These are phyloP conservation scores for Citrus maxima DNA, from an alignment of 345 rosid species.

Conservation along the genomic window DNA sequence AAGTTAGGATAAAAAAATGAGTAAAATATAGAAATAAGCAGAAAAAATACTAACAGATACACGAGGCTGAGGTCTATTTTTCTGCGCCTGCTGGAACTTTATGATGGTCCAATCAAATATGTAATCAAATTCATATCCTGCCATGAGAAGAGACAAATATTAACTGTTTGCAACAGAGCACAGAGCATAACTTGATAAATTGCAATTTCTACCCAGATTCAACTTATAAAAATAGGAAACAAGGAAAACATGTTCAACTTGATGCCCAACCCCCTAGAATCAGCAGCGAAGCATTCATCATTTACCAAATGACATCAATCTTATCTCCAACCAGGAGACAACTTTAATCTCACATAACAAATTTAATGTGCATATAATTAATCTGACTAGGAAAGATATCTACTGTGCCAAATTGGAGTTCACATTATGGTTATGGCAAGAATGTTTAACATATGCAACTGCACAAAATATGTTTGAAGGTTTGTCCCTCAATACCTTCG, in stretches of 20 bases:
- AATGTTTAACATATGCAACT: neutral
- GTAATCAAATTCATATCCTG: conserved; percentile 83
- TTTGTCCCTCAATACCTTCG: conserved; percentile 48
- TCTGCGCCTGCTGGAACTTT: conserved; percentile 84
- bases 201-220: neutral
- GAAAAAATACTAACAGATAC: conserved; percentile 42
- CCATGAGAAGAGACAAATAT: conserved; percentile 10
- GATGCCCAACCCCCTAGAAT: neutral
- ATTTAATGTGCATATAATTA: neutral
- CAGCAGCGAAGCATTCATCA: neutral
- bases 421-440: neutral
- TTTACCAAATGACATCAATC: neutral
- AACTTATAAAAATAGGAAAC: neutral
- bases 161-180: neutral
- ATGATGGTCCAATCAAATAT: conserved; percentile 96
- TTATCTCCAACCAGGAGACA: neutral
- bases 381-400: neutral
- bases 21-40: neutral
- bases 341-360: neutral
- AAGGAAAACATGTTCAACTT: neutral
- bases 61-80: conserved; percentile 61
- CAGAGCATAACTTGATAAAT: neutral
- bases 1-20: neutral
- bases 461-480: neutral
- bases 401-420: neutral